Conservation (phyloP, 805 yeast genomes). For the Grigorovia humatica region DNA sequence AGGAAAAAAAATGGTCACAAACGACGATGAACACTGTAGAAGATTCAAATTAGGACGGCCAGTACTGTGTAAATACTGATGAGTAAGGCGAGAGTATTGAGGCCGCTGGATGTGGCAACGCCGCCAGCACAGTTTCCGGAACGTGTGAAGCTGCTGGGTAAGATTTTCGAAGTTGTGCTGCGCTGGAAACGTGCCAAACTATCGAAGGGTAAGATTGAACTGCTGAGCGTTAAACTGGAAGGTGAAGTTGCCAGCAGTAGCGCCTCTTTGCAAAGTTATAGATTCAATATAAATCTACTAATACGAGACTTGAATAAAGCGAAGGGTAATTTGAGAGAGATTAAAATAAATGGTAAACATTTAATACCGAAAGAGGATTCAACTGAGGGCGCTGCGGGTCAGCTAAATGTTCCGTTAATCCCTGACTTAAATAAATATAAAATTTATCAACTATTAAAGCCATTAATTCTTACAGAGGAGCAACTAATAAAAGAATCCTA, state of each 20-base stretch:
- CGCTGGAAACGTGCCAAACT: conserved; percentile 9
- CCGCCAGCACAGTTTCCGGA: conserved; percentile 27
- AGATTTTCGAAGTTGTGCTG: conserved; percentile 15
- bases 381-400: too few relatives aligned
- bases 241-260: conserved; percentile 20
- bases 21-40: not conserved
- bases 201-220: conserved; percentile 6
- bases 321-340: conserved; percentile 21
- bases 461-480: conserved; percentile 11
- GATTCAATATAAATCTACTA: conserved; percentile 24
- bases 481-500: conserved; percentile 19
- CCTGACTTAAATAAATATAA: conserved; percentile 3
- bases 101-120: conserved; percentile 22
- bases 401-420: not conserved
- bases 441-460: conserved; percentile 13
- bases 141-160: conserved; percentile 22
- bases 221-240: conserved; percentile 21
- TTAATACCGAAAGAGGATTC: conserved; percentile 1
- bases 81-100: conserved; percentile 3
- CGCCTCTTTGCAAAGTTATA: conserved; percentile 21
- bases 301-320: conserved; percentile 22
- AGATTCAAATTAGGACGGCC: too few relatives aligned
- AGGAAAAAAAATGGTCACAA: not conserved
- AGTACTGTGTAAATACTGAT: not conserved
- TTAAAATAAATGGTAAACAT: conserved; percentile 16